Evolutionary conservation across 192 early-diverging fungal species (phyloP).

Genomic region (Coemansia sp.): DNA sequence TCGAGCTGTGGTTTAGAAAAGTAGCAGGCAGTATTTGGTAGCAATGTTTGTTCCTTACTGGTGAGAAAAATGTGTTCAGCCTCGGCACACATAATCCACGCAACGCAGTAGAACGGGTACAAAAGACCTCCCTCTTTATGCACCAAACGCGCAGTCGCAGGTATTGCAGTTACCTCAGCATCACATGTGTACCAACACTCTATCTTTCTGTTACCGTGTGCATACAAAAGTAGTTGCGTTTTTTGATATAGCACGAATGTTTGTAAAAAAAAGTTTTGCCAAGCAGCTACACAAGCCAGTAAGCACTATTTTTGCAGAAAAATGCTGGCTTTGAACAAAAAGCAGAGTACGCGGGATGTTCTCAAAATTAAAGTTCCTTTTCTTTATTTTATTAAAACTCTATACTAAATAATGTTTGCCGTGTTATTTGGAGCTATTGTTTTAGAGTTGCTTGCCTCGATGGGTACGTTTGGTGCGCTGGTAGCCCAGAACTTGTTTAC

Average conservation of each 20-base stretch:
- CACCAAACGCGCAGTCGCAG: no score
- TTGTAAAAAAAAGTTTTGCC: slow-evolving; percentile 1
- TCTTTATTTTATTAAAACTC: background rate
- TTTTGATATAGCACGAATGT: slow-evolving; percentile 4
- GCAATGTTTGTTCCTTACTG: no score
- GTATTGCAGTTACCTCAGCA: no score
- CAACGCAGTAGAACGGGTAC: background rate
- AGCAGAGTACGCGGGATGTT: background rate
- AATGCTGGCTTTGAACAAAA: background rate
- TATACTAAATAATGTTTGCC: slow-evolving; percentile 25
- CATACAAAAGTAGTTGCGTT: background rate
- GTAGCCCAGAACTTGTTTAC: slow-evolving; percentile 47
- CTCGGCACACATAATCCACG: no score
- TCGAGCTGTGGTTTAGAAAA: no score
- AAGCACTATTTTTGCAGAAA: background rate
- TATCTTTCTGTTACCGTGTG: background rate
- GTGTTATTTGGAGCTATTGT: slow-evolving; percentile 31
- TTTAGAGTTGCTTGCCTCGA: slow-evolving; percentile 41
- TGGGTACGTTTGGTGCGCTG: slow-evolving; percentile 44
- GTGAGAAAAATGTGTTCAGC: no score
- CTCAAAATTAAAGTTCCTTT: no score
- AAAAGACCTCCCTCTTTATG: no score
- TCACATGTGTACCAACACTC: background rate
- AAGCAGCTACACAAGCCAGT: background rate
- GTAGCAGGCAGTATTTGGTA: no score